Evolutionary conservation across 331 rosid species (phyloP), one percentile per base, ranked within the genome.

Genomic region (Rosa hybrid): DNA sequence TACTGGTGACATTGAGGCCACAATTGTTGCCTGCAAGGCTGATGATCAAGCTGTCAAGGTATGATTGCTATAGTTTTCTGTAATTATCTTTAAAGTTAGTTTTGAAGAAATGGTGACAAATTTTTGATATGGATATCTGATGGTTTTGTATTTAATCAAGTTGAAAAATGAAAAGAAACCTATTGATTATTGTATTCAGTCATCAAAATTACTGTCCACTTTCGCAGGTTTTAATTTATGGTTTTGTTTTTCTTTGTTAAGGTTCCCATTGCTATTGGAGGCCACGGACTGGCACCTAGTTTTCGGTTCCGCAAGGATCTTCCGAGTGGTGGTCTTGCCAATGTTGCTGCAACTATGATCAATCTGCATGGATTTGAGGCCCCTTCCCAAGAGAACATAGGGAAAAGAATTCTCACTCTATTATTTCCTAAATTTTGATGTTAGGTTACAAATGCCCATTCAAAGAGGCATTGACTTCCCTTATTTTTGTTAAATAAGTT

Each of bases 361-460:
- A 30, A 30, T 30, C 94, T 95, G 65, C 99, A 92, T 82, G 99
- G 99, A 78, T 87, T 86, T 46, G 92, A 83, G 86, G 96, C 98
- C 63, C 98, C 98, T 0, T 78, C 86, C 34, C 56, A 50, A 50
- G 80, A 67, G 75, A 39, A 53, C 39, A 9, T 11, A 49, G 11
- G 38, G 64, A 25, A 48, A 51, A 12, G 10, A 56, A 21, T 30
- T 27, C 16, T 50, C 20, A 38, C 10, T 25, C 68, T 79, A 51
- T 38, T 42, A 39, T 42, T 78, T 54, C 54, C 39, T 73, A 74
- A 83, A 23, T 78, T 83, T 83, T 83, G 86, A 78, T 76, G 20
- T n/a, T 30, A 68, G 78, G 67, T 7, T 83, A 67, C 18, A 72
- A 3, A 77, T 17, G 76, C 77, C 84, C n/a, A 30, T 68, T 12